A percentile compares a stretch with the other conserved stretches of the same genome.
These are phyloP conservation scores for Penicillium sp. DNA, from an alignment of 2,329 filamentous ascomycete species.

Conservation along the genomic window DNA sequence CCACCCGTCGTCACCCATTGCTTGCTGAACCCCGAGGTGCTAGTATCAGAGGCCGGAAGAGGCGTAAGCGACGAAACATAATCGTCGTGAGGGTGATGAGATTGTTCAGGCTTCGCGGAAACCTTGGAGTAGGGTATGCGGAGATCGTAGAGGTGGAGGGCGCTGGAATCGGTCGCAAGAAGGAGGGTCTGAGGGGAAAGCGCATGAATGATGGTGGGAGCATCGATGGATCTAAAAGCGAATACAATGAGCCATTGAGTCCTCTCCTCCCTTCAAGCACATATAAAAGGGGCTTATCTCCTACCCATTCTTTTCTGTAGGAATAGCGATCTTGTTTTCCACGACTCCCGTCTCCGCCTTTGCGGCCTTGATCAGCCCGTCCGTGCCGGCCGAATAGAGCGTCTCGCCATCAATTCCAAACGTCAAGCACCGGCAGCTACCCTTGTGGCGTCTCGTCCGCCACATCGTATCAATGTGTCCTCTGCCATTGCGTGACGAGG, in stretches of 20 bases:
- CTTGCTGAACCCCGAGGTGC: constrained; percentile 80
- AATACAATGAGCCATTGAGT: no score
- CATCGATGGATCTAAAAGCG: constrained; percentile 48
- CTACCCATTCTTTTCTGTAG: constrained; percentile 40
- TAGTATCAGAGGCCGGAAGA: constrained; percentile 67
- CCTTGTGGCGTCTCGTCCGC: constrained; percentile 84
- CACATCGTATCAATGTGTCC: constrained; percentile 73
- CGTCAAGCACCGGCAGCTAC: constrained; percentile 73
- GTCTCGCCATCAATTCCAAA: constrained; percentile 70
- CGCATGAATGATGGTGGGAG: constrained; percentile 68
- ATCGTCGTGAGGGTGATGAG: constrained; percentile 79
- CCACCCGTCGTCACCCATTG: constrained; percentile 93
- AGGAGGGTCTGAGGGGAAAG: constrained; percentile 82
- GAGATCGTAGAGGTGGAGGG: constrained; percentile 79
- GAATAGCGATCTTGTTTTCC: constrained; percentile 71
- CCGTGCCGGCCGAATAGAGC: constrained; percentile 53
- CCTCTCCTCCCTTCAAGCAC: no score
- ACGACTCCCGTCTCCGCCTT: constrained; percentile 56
- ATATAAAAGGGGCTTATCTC: no score
- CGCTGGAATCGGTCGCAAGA: constrained; percentile 80
- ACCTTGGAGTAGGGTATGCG: constrained; percentile 51
- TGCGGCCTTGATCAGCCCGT: constrained; percentile 56
- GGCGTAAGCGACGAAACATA: constrained; percentile 83
- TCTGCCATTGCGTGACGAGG: constrained; percentile 51
- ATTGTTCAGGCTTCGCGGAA: constrained; percentile 60